Conservation (phyloP, 441 rosid genomes). For the Melastoma candidum region DNA sequence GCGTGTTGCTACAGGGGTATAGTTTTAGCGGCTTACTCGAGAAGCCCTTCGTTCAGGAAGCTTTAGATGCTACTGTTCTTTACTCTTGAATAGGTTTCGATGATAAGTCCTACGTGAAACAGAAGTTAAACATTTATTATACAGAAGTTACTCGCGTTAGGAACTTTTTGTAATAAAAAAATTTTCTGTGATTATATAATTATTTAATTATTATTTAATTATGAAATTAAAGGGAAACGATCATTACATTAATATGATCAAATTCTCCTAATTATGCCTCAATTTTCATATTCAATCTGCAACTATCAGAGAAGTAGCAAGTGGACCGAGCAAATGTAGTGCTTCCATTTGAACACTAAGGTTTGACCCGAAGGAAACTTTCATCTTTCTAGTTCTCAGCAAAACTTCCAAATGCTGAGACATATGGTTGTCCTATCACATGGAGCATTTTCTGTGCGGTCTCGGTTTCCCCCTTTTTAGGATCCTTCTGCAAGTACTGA, state of each 20-base stretch:
- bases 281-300: conserved; percentile 37
- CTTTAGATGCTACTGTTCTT: conserved; percentile 21
- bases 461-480: neutral
- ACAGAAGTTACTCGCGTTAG: conserved; percentile 49
- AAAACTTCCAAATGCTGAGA: neutral
- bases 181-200: too few species aligned
- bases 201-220: neutral
- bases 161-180: too few species aligned
- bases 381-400: neutral
- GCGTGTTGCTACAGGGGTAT: conserved; percentile 38
- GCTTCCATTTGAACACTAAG: conserved; percentile 98
- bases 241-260: neutral
- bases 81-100: conserved; percentile 14
- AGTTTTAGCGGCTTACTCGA: conserved; percentile 52
- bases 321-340: conserved; percentile 70
- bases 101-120: too few species aligned
- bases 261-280: neutral
- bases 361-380: conserved; percentile 18
- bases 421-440: neutral
- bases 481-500: neutral
- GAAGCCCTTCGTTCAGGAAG: conserved; percentile 54
- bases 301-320: conserved; percentile 70
- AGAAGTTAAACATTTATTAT: conserved; percentile 24
- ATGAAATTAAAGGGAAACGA: neutral
- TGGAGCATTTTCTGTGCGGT: neutral